These are phyloP conservation scores for Discostella stelligeroides DNA, from an alignment of 108 stramenopile species.

Conservation along the genomic window DNA sequence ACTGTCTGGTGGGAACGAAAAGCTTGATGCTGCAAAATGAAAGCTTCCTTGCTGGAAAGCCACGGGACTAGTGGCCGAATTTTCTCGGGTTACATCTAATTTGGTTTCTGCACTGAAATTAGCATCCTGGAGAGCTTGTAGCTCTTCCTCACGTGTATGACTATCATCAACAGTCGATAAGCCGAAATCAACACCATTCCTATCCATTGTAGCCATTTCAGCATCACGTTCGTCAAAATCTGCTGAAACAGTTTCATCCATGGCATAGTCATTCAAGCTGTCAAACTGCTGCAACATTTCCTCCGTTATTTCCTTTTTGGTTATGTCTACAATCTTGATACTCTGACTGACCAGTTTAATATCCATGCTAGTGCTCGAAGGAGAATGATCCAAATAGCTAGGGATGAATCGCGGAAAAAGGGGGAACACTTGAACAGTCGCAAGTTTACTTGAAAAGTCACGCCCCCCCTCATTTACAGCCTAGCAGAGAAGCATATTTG, in stretches of 20 bases:
- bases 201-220: constrained; percentile 37
- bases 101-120: constrained; percentile 17
- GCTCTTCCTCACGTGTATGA: constrained; percentile 8
- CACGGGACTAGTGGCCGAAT: constrained; percentile 53
- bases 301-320: constrained; percentile 74
- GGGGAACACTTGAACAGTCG: constrained; percentile 73
- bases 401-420: constrained; percentile 85
- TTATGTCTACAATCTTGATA: constrained; percentile 85
- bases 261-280: constrained; percentile 18
- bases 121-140: constrained; percentile 2
- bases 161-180: not conserved
- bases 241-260: constrained; percentile 13
- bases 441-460: constrained; percentile 74
- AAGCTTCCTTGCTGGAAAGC: constrained; percentile 61
- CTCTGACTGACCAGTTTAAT: constrained; percentile 60
- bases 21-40: constrained; percentile 73
- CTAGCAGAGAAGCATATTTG: not conserved
- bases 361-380: constrained; percentile 40
- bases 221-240: constrained; percentile 30
- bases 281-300: constrained; percentile 51
- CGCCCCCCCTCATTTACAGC: constrained; percentile 71
- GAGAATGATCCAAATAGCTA: constrained; percentile 80
- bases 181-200: not conserved
- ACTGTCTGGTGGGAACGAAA: constrained; percentile 54
- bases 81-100: constrained; percentile 39